Percentiles rank a stretch among this genome's conserved stretches.
phyloP scores from a whole-genome alignment of 2,329 filamentous ascomycete genomes.

The Aspergillus transmontanensis region DNA sequence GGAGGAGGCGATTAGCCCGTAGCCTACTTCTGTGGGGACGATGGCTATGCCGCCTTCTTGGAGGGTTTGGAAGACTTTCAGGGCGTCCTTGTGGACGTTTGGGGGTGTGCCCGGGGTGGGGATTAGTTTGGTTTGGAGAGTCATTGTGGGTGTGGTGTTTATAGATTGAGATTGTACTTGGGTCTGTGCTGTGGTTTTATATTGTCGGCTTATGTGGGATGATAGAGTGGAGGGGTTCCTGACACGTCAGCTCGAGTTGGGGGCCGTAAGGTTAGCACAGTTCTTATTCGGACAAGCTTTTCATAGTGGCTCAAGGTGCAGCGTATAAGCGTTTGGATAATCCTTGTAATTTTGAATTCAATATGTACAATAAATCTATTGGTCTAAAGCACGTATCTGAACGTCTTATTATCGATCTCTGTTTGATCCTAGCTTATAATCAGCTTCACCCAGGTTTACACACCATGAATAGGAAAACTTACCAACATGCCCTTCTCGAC shows the following conservation, averaged over 20 bases:
- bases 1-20: constrained; percentile 22
- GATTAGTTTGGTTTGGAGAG: not conserved
- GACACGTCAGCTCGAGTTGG: not conserved
- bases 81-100: constrained; percentile 12
- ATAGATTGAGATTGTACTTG: not conserved
- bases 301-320: not conserved
- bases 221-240: not conserved
- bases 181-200: not conserved
- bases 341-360: no score
- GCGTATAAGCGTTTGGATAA: no score
- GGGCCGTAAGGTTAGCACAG: not conserved
- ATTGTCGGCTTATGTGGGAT: not conserved
- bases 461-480: constrained; percentile 12
- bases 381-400: constrained; percentile 51
- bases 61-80: constrained; percentile 11
- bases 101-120: not conserved
- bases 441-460: not conserved
- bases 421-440: constrained; percentile 46
- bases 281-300: not conserved
- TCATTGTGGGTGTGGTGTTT: not conserved
- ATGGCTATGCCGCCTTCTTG: constrained; percentile 24
- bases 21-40: constrained; percentile 29
- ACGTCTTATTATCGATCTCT: constrained; percentile 58
- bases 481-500: constrained; percentile 58
- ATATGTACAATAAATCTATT: no score